These are phyloP conservation scores for Omphalotus guepiniiformis DNA, from an alignment of 768 basidiomycete genomes.

Conservation along the genomic window DNA sequence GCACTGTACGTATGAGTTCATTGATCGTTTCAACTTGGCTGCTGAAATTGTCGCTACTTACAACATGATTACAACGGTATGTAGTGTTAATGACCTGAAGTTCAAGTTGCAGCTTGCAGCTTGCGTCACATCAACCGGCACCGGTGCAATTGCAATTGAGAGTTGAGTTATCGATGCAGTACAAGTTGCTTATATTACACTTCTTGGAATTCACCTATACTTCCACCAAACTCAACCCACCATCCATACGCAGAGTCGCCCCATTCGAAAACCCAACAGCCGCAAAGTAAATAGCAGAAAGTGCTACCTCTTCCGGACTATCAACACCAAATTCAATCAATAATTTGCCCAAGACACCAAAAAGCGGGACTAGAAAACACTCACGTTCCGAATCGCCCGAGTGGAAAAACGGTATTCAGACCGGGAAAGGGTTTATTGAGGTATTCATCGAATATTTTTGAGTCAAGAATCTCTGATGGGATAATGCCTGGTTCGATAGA, in stretches of 20 bases:
- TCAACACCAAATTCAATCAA: background rate
- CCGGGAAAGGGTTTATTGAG: background rate
- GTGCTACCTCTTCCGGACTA: background rate
- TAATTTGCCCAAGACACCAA: background rate
- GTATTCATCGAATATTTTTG: background rate
- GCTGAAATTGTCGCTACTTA: too few species aligned
- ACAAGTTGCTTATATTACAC: too few species aligned
- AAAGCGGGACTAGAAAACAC: background rate
- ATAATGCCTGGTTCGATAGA: conserved; percentile 18
- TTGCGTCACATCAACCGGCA: too few species aligned
- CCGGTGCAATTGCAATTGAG: too few species aligned
- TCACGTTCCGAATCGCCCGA: background rate
- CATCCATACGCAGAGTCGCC: background rate
- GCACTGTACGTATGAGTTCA: too few species aligned
- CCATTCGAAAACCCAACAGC: background rate
- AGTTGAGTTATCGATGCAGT: too few species aligned
- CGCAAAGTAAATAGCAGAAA: background rate
- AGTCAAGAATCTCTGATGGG: conserved; percentile 12
- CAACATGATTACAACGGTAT: too few species aligned
- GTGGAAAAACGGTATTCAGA: background rate
- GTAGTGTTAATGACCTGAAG: too few species aligned
- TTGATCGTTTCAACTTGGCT: too few species aligned
- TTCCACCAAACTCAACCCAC: background rate
- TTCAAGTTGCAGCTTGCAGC: too few species aligned
- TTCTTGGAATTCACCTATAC: too few species aligned